Evolutionary conservation across 208 protist species (phyloP), one percentile per base, ranked within the genome.

Genomic region (Entamoeba dispar): DNA sequence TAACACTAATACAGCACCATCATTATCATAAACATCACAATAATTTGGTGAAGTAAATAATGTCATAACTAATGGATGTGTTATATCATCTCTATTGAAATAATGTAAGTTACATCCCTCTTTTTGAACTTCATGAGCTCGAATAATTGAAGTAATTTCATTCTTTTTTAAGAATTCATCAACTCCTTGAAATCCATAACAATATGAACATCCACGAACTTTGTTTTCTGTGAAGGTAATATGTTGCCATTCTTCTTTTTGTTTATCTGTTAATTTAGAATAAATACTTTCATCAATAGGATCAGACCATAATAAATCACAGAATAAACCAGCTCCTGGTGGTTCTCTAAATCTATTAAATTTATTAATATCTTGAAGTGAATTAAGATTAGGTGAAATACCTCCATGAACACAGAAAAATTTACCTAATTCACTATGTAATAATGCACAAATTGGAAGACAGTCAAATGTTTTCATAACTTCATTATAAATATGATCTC

Each of bases 361-460:
- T 50, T 69, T 10, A 4, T 91, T n/a, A 43, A 97, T 97, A 49
- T 97, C 93, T 61, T 97, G 95, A 4, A 98, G 92, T 19, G 96
- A 96, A 73, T 97, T 96, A 49, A 99, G 96, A 4, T 95, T 97
- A 17, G 98, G 98, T 31, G 96, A 97, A 17, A 98, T 93, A 47
- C 98, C 98, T 73, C 98, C 98, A 92, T 98, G 98, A 27, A 98
- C 94, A 94, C 97, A 98, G 94, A 98, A 98, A 55, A 97, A 97
- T 92, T 95, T 90, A 22, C 10, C 27, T 14, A 91, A 43, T 49
- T 91, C 34, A 34, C 14, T 98, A 47, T 96, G 92, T 22, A 95
- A 50, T 3, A 97, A 38, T 4, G 96, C 96, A 47, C 93, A 93
- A 19, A 97, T 77, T 12, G 97, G 96, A 0, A 98, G 73, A 90